phyloP scores from a whole-genome alignment of 2,329 filamentous ascomycete genomes.

The Ophiobolus disseminans region DNA sequence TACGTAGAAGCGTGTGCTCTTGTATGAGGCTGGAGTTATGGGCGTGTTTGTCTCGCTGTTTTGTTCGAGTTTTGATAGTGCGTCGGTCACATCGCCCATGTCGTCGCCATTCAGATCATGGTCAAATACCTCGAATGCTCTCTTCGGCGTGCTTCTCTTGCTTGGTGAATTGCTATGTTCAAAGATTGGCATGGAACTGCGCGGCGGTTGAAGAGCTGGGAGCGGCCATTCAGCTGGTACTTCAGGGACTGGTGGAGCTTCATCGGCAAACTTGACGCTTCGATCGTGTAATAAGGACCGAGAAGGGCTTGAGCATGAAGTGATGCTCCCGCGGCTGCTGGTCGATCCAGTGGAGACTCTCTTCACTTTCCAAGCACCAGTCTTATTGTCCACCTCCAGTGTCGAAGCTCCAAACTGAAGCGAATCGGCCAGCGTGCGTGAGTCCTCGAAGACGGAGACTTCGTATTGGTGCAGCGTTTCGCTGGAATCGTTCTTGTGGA shows the following conservation, averaged over 20 bases:
- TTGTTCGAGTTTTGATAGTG: conserved; percentile 26
- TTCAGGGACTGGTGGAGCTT: conserved; percentile 36
- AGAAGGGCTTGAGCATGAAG: conserved; percentile 17
- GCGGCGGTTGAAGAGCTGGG: conserved; percentile 24
- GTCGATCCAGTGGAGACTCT: conserved; percentile 28
- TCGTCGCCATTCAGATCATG: conserved; percentile 28
- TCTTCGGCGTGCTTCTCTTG: conserved; percentile 13
- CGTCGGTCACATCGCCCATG: conserved; percentile 24
- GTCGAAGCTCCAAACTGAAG: conserved; percentile 40
- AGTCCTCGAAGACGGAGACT: conserved; percentile 40
- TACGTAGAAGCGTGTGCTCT: conserved; percentile 2
- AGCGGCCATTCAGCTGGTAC: conserved; percentile 36
- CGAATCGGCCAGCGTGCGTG: conserved; percentile 42
- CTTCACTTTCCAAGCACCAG: conserved; percentile 43
- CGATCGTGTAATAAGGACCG: conserved; percentile 25
- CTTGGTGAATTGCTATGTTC: conserved; percentile 18
- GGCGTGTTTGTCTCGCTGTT: conserved; percentile 21
- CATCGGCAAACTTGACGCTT: conserved; percentile 16
- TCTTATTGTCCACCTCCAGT: conserved; percentile 41
- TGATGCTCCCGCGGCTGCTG: conserved; percentile 16
- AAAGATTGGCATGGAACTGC: conserved; percentile 16
- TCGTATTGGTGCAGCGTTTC: conserved; percentile 40
- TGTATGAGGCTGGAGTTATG: conserved; percentile 5
- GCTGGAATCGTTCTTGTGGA: conserved; percentile 27
- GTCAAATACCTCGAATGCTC: conserved; percentile 21